Evolutionary conservation across 441 rosid genomes (phyloP), one percentile per base, ranked within the genome.

Genomic region (Omphalea diandra): DNA sequence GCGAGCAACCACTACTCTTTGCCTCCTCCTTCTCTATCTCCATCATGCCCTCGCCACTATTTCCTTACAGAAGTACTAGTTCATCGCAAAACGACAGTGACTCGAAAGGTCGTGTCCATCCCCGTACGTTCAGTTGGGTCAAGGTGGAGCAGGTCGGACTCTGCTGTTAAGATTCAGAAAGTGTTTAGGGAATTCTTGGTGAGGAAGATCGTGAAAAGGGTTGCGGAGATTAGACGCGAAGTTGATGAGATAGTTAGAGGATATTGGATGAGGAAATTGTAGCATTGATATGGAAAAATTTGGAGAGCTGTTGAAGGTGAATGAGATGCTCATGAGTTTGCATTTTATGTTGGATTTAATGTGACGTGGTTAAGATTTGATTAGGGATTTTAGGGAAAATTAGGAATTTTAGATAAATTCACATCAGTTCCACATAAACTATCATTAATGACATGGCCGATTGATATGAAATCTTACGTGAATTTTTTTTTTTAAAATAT

Each of bases 281-380:
- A 4, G 84, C 83, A 38, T 64, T 73, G 77, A 67, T 84, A 24
- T 35, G 81, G 36, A 81, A 59, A 10, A 83, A 89, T 60, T 35
- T 72, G n/a, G 78, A 65, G 90, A 84, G 80, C 69, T 82, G 47
- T 26, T 85, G 75, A 84, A 69, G 73, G 67, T 87, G 41, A 83
- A 65, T 55, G 92, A 89, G 80, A 75, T 47, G 83, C 60, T 89
- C 75, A 89, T 89, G 92, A 80, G 72, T 22, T 73, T 84, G 84
- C 76, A 87, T 5, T 50, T 87, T 2, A 79, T 72, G 69, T 68
- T 89, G 79, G 90, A 89, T 73, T 78, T 88, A 0, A 85, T 89
- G 77, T 26, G 87, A 90, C 3, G 82, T 86, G 32, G 90, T 68
- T 56, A 75, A 5, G 88, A 88, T 0, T n/a, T n/a, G n/a, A 88